Evolutionary conservation across 106 monocot genomes (phyloP), one percentile per base, ranked within the genome.

Genomic region (Posidonia australis): DNA sequence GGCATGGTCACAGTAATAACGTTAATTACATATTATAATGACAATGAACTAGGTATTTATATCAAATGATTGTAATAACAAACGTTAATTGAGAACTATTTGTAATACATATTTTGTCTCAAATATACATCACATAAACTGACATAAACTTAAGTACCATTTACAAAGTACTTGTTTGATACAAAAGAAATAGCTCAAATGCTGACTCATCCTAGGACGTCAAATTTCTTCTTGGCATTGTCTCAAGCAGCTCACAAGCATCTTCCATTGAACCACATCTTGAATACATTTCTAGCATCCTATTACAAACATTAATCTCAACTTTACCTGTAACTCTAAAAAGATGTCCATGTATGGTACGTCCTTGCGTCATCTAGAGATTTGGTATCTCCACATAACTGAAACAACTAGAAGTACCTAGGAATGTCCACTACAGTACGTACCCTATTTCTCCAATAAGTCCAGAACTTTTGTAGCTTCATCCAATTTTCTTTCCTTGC

Each of bases 131-230:
- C n/a, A n/a, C n/a, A n/a, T n/a, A n/a, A n/a, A n/a, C n/a, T n/a
- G n/a, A n/a, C n/a, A n/a, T n/a, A n/a, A n/a, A n/a, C n/a, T n/a
- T n/a, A n/a, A n/a, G n/a, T n/a, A n/a, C n/a, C n/a, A n/a, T n/a
- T n/a, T n/a, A n/a, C n/a, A n/a, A n/a, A n/a, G n/a, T n/a, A n/a
- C n/a, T n/a, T n/a, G n/a, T n/a, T n/a, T n/a, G n/a, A n/a, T n/a
- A n/a, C n/a, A n/a, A n/a, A n/a, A n/a, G n/a, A n/a, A n/a, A n/a
- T n/a, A n/a, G n/a, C n/a, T n/a, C n/a, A n/a, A n/a, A n/a, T n/a
- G n/a, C n/a, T n/a, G n/a, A n/a, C n/a, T n/a, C n/a, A 64, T 93
- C 89, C 93, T 86, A 93, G 17, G 89, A 81, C 16, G 93, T 86
- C 44, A 86, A 28, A 72, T 93, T 93, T 64, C 81, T 58, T 51